phyloP scores from a whole-genome alignment of 495 filamentous ascomycete genomes.

The Aspergillus diversus region DNA sequence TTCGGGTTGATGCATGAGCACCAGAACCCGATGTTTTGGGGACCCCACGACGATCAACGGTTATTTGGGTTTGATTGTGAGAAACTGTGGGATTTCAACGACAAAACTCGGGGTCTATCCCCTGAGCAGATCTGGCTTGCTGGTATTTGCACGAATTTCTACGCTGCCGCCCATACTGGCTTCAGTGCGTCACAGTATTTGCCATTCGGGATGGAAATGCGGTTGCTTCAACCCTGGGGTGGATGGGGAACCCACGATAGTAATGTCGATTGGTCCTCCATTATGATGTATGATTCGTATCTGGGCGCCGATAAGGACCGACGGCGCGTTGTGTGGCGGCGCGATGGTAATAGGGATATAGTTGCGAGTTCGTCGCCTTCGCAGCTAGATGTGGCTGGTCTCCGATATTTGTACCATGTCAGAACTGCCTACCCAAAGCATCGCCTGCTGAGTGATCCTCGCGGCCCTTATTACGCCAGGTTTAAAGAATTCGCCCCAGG shows the following conservation, averaged over 20 bases:
- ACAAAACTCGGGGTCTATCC: neutral
- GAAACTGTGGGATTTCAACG: constrained; percentile 1
- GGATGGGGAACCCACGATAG: too few species aligned
- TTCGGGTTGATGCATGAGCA: constrained; percentile 18
- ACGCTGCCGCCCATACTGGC: neutral
- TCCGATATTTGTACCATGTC: neutral
- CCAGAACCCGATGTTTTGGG: constrained; percentile 14
- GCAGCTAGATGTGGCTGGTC: neutral
- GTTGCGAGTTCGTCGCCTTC: neutral
- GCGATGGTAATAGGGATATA: neutral
- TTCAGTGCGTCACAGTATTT: constrained; percentile 7
- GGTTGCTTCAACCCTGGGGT: neutral
- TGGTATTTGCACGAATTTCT: neutral
- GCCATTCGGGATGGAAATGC: neutral
- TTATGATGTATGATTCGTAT: constrained; percentile 10
- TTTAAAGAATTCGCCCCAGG: neutral
- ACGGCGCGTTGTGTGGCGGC: neutral
- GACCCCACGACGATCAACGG: neutral
- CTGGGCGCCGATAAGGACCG: neutral
- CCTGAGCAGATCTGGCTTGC: neutral
- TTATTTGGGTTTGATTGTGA: constrained; percentile 5
- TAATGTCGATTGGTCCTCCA: constrained; percentile 12
- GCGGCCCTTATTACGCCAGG: neutral
- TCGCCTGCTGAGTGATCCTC: neutral
- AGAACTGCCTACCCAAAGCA: neutral